These are phyloP conservation scores for Saccharomyces pastorianus DNA, from an alignment of 1,139 yeast species.

Conservation along the genomic window DNA sequence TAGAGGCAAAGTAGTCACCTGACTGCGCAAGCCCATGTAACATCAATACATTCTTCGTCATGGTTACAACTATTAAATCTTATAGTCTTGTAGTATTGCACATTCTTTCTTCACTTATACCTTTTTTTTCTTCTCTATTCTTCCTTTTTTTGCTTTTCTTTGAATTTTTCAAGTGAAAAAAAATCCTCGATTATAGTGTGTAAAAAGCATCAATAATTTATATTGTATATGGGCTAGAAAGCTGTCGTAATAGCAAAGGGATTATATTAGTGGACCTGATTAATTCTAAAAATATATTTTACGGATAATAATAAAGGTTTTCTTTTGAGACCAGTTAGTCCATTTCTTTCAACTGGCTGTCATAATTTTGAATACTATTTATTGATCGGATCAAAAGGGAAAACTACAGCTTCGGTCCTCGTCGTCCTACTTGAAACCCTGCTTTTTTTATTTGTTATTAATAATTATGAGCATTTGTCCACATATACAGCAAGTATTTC, in stretches of 20 bases:
- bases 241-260: neutral
- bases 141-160: neutral
- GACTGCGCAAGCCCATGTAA: slow-evolving; percentile 57
- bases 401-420: neutral
- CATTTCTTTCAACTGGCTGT: neutral
- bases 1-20: slow-evolving; percentile 63
- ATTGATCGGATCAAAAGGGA: neutral
- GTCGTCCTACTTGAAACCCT: neutral
- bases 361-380: neutral
- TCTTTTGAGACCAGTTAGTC: neutral
- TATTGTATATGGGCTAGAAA: neutral
- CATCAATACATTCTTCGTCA: slow-evolving; percentile 37
- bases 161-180: neutral
- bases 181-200: neutral
- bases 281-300: neutral
- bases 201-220: neutral
- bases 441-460: neutral
- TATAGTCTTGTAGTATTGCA: neutral
- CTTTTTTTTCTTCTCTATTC: neutral
- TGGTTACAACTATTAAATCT: slow-evolving; percentile 1
- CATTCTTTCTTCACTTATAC: too few relatives aligned
- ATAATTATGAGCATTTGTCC: neutral
- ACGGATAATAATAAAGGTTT: neutral
- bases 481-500: slow-evolving; percentile 25
- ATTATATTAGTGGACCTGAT: neutral